Conservation (phyloP, 2,329 filamentous ascomycete genomes). For the Claviceps capensis region DNA sequence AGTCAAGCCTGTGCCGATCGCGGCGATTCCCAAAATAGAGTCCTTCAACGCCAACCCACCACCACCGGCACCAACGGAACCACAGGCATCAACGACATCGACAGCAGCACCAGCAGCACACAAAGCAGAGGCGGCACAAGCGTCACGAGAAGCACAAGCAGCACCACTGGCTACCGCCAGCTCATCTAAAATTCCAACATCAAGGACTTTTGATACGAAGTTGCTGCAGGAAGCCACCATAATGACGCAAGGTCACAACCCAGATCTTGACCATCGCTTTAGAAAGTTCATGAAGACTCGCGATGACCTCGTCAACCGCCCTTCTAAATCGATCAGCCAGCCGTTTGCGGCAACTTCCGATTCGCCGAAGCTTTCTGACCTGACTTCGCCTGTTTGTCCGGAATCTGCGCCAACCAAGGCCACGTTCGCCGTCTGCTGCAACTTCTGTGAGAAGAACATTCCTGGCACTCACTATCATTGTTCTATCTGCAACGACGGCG, state of each 20-base stretch:
- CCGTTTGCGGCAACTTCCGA: not conserved
- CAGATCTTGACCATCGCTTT: constrained; percentile 15
- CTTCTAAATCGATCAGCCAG: constrained; percentile 3
- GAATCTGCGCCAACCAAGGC: not conserved
- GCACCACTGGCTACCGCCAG: constrained; percentile 4
- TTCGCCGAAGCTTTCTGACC: not conserved
- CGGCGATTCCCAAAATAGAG: not conserved
- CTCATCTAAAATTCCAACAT: constrained; percentile 10
- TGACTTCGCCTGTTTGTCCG: not conserved
- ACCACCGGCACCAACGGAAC: not conserved
- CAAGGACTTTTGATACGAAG: constrained; percentile 14
- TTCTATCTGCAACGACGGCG: constrained; percentile 80
- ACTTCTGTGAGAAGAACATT: constrained; percentile 69
- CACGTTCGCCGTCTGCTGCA: constrained; percentile 80
- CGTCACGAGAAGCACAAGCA: too few relatives aligned
- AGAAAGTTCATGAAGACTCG: constrained; percentile 14
- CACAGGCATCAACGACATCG: too few relatives aligned
- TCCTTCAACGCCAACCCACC: constrained; percentile 6
- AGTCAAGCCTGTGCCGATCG: constrained; percentile 25
- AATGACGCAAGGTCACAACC: constrained; percentile 11
- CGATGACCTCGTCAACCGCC: constrained; percentile 5
- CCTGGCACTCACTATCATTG: constrained; percentile 85
- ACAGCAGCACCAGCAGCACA: too few relatives aligned
- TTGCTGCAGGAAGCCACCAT: constrained; percentile 16
- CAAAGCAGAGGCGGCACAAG: too few relatives aligned